Evolutionary conservation across 2,329 filamentous ascomycete genomes (phyloP).

Genomic region (Colletotrichum tofieldiae): DNA sequence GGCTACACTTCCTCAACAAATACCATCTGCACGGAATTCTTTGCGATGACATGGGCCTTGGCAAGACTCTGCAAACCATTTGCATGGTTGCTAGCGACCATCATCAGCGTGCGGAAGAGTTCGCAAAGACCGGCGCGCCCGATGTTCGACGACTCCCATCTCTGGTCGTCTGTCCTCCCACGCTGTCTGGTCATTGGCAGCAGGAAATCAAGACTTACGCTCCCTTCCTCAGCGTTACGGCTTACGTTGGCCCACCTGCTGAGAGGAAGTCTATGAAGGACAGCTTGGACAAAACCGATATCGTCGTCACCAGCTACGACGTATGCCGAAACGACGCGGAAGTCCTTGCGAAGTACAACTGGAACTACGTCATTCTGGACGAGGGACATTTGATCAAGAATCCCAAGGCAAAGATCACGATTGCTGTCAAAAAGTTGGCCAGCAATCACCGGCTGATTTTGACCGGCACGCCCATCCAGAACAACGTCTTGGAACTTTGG

Average conservation of each 20-base stretch:
- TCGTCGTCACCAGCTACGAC: slow-evolving; percentile 98
- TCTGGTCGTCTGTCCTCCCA: slow-evolving; percentile 95
- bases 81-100: slow-evolving; percentile 99
- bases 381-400: slow-evolving; percentile 99
- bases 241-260: slow-evolving; percentile 90
- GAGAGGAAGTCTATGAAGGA: slow-evolving; percentile 82
- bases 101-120: slow-evolving; percentile 93
- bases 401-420: slow-evolving; percentile 94
- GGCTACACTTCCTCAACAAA: slow-evolving; percentile 97
- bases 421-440: slow-evolving; percentile 89
- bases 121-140: slow-evolving; percentile 82
- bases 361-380: slow-evolving; percentile 98
- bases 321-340: slow-evolving; percentile 98
- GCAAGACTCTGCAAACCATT: slow-evolving; percentile 96
- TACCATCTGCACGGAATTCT: slow-evolving; percentile 98
- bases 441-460: slow-evolving; percentile 97
- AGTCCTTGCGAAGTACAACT: slow-evolving; percentile 84
- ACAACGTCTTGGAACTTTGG: slow-evolving; percentile 97
- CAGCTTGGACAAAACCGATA: slow-evolving; percentile 83
- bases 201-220: slow-evolving; percentile 97
- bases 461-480: slow-evolving; percentile 97
- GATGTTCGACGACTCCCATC: slow-evolving; percentile 89
- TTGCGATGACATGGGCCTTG: slow-evolving; percentile 99
- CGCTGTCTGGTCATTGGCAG: slow-evolving; percentile 97
- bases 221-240: slow-evolving; percentile 89